Evolutionary conservation across 306 rosid genomes (phyloP).

Genomic region (Luffa aegyptiaca): DNA sequence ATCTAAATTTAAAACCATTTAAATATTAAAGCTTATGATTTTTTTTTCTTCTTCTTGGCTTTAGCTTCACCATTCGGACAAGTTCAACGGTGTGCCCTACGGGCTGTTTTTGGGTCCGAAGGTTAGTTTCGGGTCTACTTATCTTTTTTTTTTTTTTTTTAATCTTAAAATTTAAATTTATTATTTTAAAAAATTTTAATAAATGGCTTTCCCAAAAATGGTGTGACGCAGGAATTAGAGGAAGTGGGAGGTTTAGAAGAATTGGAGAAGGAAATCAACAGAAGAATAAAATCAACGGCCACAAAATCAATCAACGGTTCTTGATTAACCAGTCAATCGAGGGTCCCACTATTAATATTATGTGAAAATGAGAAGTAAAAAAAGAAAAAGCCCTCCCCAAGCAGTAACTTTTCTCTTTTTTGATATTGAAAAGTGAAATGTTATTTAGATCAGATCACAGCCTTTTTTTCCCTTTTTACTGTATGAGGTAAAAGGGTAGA

Average conservation of each 20-base stretch:
- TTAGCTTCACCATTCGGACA: slow-evolving; percentile 92
- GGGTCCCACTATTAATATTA: background rate
- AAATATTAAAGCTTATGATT: background rate
- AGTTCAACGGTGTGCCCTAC: slow-evolving; percentile 84
- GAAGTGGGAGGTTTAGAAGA: slow-evolving; percentile 83
- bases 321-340: background rate
- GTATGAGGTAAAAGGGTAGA: background rate
- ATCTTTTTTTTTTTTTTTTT: background rate
- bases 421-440: background rate
- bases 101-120: slow-evolving; percentile 95
- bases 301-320: background rate
- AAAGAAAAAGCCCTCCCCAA: background rate
- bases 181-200: background rate
- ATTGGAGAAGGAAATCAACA: slow-evolving; percentile 66
- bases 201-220: background rate
- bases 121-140: slow-evolving; percentile 30
- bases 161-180: background rate
- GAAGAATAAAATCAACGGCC: slow-evolving; percentile 32
- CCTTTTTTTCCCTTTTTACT: background rate
- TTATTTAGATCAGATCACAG: background rate
- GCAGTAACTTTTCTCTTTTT: background rate
- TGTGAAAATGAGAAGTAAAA: background rate
- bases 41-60: background rate
- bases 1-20: background rate
- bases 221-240: slow-evolving; percentile 66